Conservation (phyloP, 257 asterid genomes). For the Gentiana dahurica region DNA sequence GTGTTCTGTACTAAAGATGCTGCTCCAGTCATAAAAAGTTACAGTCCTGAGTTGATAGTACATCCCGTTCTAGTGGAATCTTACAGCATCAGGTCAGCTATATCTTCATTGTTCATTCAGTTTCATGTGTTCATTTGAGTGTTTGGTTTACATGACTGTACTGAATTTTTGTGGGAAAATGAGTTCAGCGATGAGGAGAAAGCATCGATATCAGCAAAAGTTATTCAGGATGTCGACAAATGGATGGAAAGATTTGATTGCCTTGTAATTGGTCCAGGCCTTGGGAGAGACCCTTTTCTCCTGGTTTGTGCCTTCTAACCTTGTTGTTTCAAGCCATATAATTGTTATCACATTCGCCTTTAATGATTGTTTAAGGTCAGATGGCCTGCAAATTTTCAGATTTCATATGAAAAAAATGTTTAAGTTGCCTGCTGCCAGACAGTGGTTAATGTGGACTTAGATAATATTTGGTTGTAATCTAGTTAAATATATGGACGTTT, state of each 20-base stretch:
- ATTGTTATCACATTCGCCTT: not conserved
- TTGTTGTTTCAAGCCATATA: not conserved
- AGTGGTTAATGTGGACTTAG: not conserved
- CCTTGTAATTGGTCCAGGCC: conserved; percentile 93
- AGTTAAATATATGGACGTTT: too few relatives aligned
- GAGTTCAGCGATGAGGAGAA: conserved; percentile 70
- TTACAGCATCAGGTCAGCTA: conserved; percentile 61
- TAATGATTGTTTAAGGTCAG: not conserved
- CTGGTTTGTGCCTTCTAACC: conserved; percentile 41
- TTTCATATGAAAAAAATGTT: not conserved
- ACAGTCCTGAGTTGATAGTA: conserved; percentile 93
- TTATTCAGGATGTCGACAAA: conserved; percentile 75
- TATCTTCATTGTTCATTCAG: not conserved
- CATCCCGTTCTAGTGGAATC: conserved; percentile 96
- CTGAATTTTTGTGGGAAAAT: conserved; percentile 14
- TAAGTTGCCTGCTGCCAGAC: not conserved
- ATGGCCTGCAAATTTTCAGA: not conserved
- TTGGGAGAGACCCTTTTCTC: conserved; percentile 92
- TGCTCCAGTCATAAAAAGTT: conserved; percentile 81
- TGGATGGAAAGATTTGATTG: conserved; percentile 99
- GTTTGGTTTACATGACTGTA: not conserved
- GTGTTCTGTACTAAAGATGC: conserved; percentile 97
- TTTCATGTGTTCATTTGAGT: not conserved
- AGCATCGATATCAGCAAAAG: conserved; percentile 50
- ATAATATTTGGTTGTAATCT: too few relatives aligned